phyloP scores from a whole-genome alignment of 2,329 filamentous ascomycete genomes.

The Neonectria neomacrospora region DNA sequence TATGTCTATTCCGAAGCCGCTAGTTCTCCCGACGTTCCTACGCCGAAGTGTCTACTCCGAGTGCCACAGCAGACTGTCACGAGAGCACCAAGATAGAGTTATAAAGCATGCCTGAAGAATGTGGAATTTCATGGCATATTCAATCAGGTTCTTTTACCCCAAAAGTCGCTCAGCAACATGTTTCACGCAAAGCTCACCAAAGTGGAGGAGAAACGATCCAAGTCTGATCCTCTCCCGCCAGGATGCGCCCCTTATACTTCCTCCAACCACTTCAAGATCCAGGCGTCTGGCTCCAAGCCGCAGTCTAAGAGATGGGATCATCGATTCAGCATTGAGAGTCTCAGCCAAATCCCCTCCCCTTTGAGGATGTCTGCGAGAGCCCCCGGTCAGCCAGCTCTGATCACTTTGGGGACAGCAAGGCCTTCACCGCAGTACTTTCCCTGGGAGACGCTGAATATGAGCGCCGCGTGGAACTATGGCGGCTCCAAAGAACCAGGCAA shows the following conservation, averaged over 20 bases:
- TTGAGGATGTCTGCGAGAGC: slow-evolving; percentile 4
- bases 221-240: slow-evolving; percentile 21
- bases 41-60: slow-evolving; percentile 1
- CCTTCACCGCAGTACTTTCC: slow-evolving; percentile 22
- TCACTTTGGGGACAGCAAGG: slow-evolving; percentile 18
- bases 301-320: slow-evolving; percentile 4
- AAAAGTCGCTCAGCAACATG: slow-evolving; percentile 49
- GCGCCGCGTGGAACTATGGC: neutral
- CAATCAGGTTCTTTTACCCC: neutral
- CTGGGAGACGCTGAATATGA: slow-evolving; percentile 12
- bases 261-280: slow-evolving; percentile 16
- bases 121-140: neutral
- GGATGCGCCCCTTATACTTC: slow-evolving; percentile 16
- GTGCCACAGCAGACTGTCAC: neutral
- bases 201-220: slow-evolving; percentile 16
- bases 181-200: slow-evolving; percentile 20
- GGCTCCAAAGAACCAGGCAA: neutral
- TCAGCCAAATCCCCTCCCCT: neutral
- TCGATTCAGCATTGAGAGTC: slow-evolving; percentile 4
- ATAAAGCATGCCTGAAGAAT: neutral
- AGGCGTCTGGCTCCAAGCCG: slow-evolving; percentile 4
- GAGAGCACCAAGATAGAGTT: neutral
- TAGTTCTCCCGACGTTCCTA: neutral
- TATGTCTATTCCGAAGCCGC: neutral
- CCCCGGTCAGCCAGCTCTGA: neutral